Percentiles rank a stretch among this genome's conserved stretches.
These are phyloP conservation scores for Canna indica DNA, from an alignment of 176 grass and related monocot genomes.

Conservation along the genomic window DNA sequence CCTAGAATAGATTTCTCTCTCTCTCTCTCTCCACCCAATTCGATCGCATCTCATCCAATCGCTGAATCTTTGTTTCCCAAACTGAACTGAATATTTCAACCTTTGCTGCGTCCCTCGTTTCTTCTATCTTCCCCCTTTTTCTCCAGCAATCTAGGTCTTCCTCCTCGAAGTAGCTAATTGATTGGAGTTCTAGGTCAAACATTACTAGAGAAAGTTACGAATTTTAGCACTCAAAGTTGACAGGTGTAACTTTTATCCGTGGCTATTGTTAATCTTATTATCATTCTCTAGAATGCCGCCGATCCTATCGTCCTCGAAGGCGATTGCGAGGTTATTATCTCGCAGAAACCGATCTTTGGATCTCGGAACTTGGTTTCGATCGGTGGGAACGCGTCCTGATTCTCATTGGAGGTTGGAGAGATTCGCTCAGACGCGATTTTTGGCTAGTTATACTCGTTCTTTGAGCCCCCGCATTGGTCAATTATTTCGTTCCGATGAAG, in stretches of 20 bases:
- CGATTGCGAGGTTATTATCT: slow-evolving; percentile 21
- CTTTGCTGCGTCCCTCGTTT: too few relatives aligned
- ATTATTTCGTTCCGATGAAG: slow-evolving; percentile 15
- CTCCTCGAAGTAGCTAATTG: too few relatives aligned
- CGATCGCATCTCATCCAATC: too few relatives aligned
- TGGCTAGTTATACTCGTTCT: slow-evolving; percentile 24
- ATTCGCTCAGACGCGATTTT: slow-evolving; percentile 44
- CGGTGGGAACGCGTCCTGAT: slow-evolving; percentile 29
- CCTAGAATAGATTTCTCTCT: too few relatives aligned
- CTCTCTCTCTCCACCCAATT: too few relatives aligned
- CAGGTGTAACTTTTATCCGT: too few relatives aligned
- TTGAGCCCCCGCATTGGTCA: slow-evolving; percentile 25
- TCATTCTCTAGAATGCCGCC: slow-evolving; percentile 26
- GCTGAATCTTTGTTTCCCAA: too few relatives aligned
- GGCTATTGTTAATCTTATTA: slow-evolving; percentile 10
- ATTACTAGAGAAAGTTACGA: background rate
- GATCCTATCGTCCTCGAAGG: slow-evolving; percentile 39
- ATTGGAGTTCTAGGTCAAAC: background rate
- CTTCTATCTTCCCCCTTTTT: too few relatives aligned
- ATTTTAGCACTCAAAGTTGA: too few relatives aligned
- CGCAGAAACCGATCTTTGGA: slow-evolving; percentile 30
- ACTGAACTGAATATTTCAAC: too few relatives aligned
- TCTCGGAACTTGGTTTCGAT: slow-evolving; percentile 30
- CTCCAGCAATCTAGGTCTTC: too few relatives aligned
- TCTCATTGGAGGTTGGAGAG: slow-evolving; percentile 22